Percentiles rank a stretch among this genome's conserved stretches.
These are phyloP conservation scores for Flaveria trinervia DNA, from an alignment of 129 eudicot species.

Conservation along the genomic window DNA sequence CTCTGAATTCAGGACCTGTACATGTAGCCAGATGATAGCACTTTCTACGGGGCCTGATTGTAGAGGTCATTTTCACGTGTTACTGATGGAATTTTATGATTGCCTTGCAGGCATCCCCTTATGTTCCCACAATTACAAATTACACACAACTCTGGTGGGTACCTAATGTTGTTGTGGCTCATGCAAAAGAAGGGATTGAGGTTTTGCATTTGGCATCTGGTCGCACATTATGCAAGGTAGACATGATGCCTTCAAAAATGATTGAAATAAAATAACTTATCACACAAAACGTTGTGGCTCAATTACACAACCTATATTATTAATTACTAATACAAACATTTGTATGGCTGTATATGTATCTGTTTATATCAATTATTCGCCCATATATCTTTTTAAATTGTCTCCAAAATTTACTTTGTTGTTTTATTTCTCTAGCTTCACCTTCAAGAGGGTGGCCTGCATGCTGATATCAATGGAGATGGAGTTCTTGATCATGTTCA, in stretches of 20 bases:
- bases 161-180: conserved; percentile 95
- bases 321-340: neutral
- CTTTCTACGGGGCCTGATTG: neutral
- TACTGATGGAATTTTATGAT: conserved; percentile 13
- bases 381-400: neutral
- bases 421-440: conserved; percentile 59
- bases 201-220: conserved; percentile 97
- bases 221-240: conserved; percentile 94
- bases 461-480: conserved; percentile 98
- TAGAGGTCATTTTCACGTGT: neutral
- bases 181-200: conserved; percentile 96
- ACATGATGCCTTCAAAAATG: neutral
- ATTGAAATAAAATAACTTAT: neutral
- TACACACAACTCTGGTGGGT: conserved; percentile 98
- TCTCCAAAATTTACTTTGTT: neutral
- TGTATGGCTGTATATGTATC: neutral
- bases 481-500: conserved; percentile 99
- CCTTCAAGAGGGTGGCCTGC: conserved; percentile 99
- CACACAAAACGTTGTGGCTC: neutral
- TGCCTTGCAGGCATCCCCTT: conserved; percentile 58
- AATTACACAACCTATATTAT: neutral
- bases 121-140: conserved; percentile 91
- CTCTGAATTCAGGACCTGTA: conserved; percentile 4
- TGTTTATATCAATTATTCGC: neutral
- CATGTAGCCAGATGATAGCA: conserved; percentile 19